Base-by-base conservation (phyloP, 1,284 basidiomycete species). In the Gomphus bonarii region DNA sequence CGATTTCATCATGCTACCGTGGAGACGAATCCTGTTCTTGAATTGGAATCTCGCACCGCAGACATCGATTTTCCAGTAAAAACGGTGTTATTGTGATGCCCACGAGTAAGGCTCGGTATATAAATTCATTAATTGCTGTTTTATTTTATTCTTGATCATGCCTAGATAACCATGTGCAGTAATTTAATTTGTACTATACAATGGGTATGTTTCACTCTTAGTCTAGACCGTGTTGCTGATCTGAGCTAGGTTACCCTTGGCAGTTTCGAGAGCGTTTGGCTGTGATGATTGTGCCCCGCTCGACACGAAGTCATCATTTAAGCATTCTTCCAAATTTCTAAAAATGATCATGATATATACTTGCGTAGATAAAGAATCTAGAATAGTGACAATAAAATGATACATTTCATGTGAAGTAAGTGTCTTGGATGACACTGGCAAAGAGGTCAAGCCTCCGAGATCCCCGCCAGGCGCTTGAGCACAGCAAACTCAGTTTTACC, bases 401-500 rank as follows among this genome's bases (percentile, higher is more conserved):
- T 20, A 43, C 8, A 40, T 16, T 40, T 22, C 12, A 22, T 1
- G 20, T 4, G 22, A 12, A 22, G 11, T 18, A 10, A 43, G 25
- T 25, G 25, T 25, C 25, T 22, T 16, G 8, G 20, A 43, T 11
- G 18, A 18, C 18, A 22, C 42, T 44, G 4, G 42, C 42, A 8
- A 14, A 43, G 33, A 42, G 16, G 25, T 50, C 7, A 36, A 10
- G 35, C 28, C 3, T 55, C 55, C 63, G 54, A 78, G 20, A 75
- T 68, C 1, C 82, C 78, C 30, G 84, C 83, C 74, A 88, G 71
- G 65, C 76, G 82, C 65, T 78, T 85, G 47, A 94, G 74, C 60
- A 80, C 78, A 3, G 79, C 74, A 68, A 93, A 93, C 69, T 94
- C 91, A 18, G 80, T 79, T 62, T 77, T 81, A 9, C 92, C 91